These are phyloP conservation scores for Corrigiola litoralis DNA, from an alignment of 179 eudicot species.

Conservation along the genomic window DNA sequence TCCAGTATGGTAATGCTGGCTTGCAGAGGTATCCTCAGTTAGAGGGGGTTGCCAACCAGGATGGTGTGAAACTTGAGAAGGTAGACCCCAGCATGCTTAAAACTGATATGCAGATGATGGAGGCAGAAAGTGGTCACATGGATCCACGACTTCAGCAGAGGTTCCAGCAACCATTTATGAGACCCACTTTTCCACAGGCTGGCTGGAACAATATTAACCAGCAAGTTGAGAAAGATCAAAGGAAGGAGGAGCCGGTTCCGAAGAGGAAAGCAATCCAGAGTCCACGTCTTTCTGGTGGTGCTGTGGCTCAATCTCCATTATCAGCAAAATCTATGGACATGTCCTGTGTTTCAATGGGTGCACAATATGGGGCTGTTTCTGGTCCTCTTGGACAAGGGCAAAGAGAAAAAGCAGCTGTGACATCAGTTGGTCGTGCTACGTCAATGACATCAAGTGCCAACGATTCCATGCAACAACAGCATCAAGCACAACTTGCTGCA, in stretches of 20 bases:
- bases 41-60: slow-evolving; percentile 61
- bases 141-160: slow-evolving; percentile 62
- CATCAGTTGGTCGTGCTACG: slow-evolving; percentile 47
- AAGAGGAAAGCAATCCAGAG: slow-evolving; percentile 74
- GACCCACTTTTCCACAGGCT: slow-evolving; percentile 49
- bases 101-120: slow-evolving; percentile 48
- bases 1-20: slow-evolving; percentile 52
- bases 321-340: slow-evolving; percentile 75
- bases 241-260: slow-evolving; percentile 64
- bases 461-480: slow-evolving; percentile 77
- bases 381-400: slow-evolving; percentile 47
- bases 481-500: slow-evolving; percentile 53
- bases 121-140: slow-evolving; percentile 42
- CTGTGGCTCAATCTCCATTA: slow-evolving; percentile 70
- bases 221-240: slow-evolving; percentile 53
- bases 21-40: slow-evolving; percentile 69
- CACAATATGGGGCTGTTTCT: slow-evolving; percentile 61
- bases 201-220: slow-evolving; percentile 61
- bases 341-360: slow-evolving; percentile 71
- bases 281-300: slow-evolving; percentile 77
- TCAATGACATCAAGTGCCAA: slow-evolving; percentile 69
- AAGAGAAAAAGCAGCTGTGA: slow-evolving; percentile 67
- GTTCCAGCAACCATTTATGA: slow-evolving; percentile 47
- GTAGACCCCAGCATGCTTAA: slow-evolving; percentile 38
- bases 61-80: slow-evolving; percentile 54